Evolutionary conservation across 495 filamentous ascomycete genomes (phyloP).

Genomic region (Friedmanniomyces simplex): DNA sequence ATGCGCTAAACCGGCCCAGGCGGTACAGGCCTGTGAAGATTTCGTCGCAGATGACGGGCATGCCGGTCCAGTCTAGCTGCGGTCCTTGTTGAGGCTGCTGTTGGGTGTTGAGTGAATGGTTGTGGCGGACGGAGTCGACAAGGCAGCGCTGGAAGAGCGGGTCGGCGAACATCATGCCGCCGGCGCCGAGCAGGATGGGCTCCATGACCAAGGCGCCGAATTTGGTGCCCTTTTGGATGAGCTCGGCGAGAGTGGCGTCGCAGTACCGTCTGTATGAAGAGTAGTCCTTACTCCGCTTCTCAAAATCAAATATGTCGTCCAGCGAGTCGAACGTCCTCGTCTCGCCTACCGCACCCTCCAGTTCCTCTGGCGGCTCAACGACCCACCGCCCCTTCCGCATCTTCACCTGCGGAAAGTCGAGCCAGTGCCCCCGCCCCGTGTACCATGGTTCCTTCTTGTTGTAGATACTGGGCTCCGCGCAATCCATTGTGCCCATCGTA

Average conservation of each 20-base stretch:
- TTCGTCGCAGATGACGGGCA: slow-evolving; percentile 69
- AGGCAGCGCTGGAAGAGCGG: slow-evolving; percentile 66
- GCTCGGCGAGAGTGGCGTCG: slow-evolving; percentile 36
- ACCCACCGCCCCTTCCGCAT: slow-evolving; percentile 54
- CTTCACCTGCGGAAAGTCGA: slow-evolving; percentile 59
- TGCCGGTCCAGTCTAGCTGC: slow-evolving; percentile 46
- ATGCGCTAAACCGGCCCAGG: slow-evolving; percentile 53
- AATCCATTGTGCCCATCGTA: slow-evolving; percentile 74
- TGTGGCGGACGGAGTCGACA: slow-evolving; percentile 48
- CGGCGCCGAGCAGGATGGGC: slow-evolving; percentile 64
- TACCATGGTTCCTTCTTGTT: slow-evolving; percentile 78
- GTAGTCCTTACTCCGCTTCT: slow-evolving; percentile 33
- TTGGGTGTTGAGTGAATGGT: not conserved
- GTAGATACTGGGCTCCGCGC: slow-evolving; percentile 57
- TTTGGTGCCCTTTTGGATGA: slow-evolving; percentile 45
- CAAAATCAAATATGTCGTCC: slow-evolving; percentile 50
- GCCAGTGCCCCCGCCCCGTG: slow-evolving; percentile 59
- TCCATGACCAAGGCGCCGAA: slow-evolving; percentile 69
- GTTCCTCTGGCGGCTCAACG: slow-evolving; percentile 42
- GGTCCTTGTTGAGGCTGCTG: not conserved
- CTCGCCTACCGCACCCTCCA: slow-evolving; percentile 39
- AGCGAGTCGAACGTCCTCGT: slow-evolving; percentile 41
- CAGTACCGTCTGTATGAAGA: slow-evolving; percentile 50
- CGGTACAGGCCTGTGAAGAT: slow-evolving; percentile 76
- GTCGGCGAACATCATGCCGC: slow-evolving; percentile 71